Evolutionary conservation across 371 early-diverging fungal species (phyloP).

Genomic region (Syncephalis fuscata): DNA sequence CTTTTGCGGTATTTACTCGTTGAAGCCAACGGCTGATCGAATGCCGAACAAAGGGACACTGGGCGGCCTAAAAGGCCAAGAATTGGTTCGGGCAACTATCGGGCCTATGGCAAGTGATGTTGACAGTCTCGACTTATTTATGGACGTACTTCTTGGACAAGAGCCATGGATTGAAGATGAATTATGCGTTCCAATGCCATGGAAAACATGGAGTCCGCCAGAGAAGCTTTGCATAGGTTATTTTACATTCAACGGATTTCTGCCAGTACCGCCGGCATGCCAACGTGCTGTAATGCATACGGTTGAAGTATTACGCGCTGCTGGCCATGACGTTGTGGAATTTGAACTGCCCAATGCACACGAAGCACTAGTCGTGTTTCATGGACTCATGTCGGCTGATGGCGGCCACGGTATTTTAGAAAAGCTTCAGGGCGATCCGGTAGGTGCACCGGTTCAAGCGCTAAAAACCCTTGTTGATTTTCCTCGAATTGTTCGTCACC

Average conservation of each 20-base stretch:
- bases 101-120: conserved; percentile 3
- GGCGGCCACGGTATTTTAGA: not conserved
- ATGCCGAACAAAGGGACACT: not conserved
- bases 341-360: not conserved
- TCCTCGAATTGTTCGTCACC: not conserved
- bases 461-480: not conserved
- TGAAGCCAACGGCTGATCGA: conserved; percentile 3
- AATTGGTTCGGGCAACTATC: not conserved
- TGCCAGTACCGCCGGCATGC: not conserved
- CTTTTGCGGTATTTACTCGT: conserved; percentile 4
- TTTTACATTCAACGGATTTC: not conserved
- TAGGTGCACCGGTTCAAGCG: not conserved
- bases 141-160: not conserved
- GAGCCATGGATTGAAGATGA: not conserved
- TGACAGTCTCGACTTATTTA: not conserved
- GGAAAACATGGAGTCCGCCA: not conserved
- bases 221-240: conserved; percentile 1
- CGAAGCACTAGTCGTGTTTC: not conserved
- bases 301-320: not conserved
- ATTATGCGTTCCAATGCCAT: not conserved
- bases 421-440: too few relatives aligned
- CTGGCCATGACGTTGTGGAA: not conserved
- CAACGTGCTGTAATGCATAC: not conserved
- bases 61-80: not conserved
- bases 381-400: not conserved